These are phyloP conservation scores for Clarkia xantiana DNA, from an alignment of 345 rosid genomes.

Conservation along the genomic window DNA sequence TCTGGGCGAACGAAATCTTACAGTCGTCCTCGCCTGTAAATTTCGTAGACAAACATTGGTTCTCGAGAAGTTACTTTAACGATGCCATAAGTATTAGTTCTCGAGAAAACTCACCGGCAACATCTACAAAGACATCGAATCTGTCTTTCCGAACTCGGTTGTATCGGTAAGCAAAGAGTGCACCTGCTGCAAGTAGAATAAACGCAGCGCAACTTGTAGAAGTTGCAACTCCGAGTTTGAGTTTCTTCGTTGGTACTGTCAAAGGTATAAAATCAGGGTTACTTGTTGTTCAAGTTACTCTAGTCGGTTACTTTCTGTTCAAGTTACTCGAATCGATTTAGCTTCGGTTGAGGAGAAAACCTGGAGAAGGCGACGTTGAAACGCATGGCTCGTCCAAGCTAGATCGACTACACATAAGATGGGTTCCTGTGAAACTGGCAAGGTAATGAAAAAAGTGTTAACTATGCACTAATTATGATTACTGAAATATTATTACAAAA, in stretches of 20 bases:
- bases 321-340: neutral
- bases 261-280: slow-evolving; percentile 1
- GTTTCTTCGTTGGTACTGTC: slow-evolving; percentile 41
- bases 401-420: slow-evolving; percentile 47
- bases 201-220: slow-evolving; percentile 45
- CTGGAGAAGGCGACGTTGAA: slow-evolving; percentile 42
- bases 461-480: neutral
- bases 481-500: neutral
- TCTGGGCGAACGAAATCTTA: slow-evolving; percentile 51
- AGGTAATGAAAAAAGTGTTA: slow-evolving; percentile 1
- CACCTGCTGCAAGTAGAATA: slow-evolving; percentile 31
- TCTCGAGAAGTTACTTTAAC: neutral
- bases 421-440: slow-evolving; percentile 60
- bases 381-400: slow-evolving; percentile 54
- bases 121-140: slow-evolving; percentile 52
- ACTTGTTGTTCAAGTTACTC: neutral
- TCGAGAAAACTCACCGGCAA: slow-evolving; percentile 40
- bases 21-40: slow-evolving; percentile 61
- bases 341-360: slow-evolving; percentile 14
- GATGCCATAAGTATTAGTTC: too few relatives aligned
- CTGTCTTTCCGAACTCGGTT: slow-evolving; percentile 25
- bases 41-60: neutral
- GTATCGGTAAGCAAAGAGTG: slow-evolving; percentile 34
- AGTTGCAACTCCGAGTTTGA: slow-evolving; percentile 40
- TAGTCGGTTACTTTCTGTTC: neutral